Percentiles rank a stretch among this genome's conserved stretches.
Conservation (phyloP, 441 rosid species). For the Syzygium syzygioides region DNA sequence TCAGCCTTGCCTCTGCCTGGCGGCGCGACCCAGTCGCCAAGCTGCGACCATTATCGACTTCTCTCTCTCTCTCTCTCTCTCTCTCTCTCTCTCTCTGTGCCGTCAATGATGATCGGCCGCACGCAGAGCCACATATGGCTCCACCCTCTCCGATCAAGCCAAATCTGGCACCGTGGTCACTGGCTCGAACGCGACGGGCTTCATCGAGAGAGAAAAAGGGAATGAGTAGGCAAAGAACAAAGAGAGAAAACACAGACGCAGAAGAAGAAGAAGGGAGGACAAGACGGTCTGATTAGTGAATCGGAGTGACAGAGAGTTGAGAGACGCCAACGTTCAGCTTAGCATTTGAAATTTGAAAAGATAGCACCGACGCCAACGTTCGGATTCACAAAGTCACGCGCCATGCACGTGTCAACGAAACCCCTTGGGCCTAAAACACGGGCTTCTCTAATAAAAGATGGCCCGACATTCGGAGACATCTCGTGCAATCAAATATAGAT, state of each 20-base stretch:
- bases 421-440: not conserved
- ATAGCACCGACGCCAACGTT: not conserved
- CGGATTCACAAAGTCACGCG: not conserved
- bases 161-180: not conserved
- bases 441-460: not conserved
- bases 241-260: not conserved
- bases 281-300: not conserved
- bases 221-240: not conserved
- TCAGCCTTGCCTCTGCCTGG: not conserved
- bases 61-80: not conserved
- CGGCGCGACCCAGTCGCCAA: not conserved
- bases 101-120: not conserved
- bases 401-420: not conserved
- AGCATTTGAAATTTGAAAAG: too few species aligned
- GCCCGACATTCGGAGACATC: not conserved
- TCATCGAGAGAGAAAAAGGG: not conserved
- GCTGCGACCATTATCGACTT: not conserved
- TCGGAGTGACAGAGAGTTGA: too few species aligned
- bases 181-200: not conserved
- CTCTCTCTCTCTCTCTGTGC: not conserved
- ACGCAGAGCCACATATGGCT: not conserved
- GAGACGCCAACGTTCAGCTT: too few species aligned
- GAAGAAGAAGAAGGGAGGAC: not conserved
- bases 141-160: not conserved
- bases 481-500: not conserved